A percentile compares a stretch with the other conserved stretches of the same genome.
Evolutionary conservation across 306 rosid genomes (phyloP).

Genomic region (Acacia crassicarpa): DNA sequence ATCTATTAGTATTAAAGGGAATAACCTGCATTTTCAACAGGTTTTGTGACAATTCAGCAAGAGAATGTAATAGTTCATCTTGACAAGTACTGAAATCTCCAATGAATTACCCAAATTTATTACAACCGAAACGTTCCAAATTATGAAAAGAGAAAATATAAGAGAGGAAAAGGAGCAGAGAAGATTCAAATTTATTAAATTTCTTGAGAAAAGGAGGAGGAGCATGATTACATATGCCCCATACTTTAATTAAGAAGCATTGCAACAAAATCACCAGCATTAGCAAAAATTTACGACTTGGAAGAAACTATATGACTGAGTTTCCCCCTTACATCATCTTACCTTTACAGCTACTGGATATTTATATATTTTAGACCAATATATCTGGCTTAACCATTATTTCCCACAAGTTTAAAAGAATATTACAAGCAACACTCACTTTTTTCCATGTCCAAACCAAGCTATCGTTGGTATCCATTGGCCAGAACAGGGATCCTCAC

Average conservation of each 20-base stretch:
- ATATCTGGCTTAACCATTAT: conserved; percentile 71
- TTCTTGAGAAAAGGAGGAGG: neutral
- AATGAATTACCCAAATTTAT: neutral
- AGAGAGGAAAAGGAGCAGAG: neutral
- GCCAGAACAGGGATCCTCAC: conserved; percentile 94
- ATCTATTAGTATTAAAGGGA: neutral
- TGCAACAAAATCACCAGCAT: conserved; percentile 36
- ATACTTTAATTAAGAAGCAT: neutral
- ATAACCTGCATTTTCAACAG: conserved; percentile 42
- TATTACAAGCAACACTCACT: conserved; percentile 57
- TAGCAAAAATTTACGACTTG: conserved; percentile 62
- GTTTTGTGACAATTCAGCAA: conserved; percentile 29
- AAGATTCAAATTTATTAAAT: neutral
- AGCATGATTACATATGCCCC: conserved; percentile 16
- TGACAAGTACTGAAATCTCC: neutral
- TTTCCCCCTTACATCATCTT: conserved; percentile 44
- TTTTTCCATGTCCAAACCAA: conserved; percentile 37
- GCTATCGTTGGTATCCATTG: conserved; percentile 78
- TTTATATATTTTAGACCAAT: conserved; percentile 44
- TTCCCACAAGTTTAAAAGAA: conserved; percentile 89
- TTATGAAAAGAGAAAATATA: neutral
- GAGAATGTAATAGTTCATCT: neutral
- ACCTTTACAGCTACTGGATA: conserved; percentile 71
- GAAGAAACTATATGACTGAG: conserved; percentile 46
- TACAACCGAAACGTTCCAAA: neutral